Evolutionary conservation across 768 basidiomycete genomes (phyloP).

Genomic region (Gyrodon lividus): DNA sequence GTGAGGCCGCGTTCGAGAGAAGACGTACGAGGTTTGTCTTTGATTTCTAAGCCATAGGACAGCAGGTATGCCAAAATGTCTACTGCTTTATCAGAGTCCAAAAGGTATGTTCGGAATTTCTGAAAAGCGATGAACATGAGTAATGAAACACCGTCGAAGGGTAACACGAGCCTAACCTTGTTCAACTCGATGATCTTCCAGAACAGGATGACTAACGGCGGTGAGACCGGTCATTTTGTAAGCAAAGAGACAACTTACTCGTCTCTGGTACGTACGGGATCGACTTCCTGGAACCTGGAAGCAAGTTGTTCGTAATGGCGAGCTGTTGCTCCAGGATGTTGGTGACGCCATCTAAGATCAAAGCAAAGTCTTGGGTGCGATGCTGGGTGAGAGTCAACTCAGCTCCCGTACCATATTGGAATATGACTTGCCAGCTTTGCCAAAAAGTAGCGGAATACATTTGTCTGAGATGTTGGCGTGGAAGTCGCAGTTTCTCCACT

Average conservation of each 20-base stretch:
- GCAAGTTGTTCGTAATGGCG: constrained; percentile 64
- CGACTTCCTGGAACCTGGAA: constrained; percentile 85
- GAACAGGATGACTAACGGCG: constrained; percentile 63
- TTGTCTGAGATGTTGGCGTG: constrained; percentile 64
- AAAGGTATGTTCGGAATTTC: constrained; percentile 85
- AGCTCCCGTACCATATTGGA: not conserved
- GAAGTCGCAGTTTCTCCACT: constrained; percentile 43
- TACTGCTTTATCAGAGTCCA: constrained; percentile 77
- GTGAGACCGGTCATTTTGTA: constrained; percentile 5
- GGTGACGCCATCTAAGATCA: constrained; percentile 72
- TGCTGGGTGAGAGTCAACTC: constrained; percentile 51
- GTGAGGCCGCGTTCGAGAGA: not conserved
- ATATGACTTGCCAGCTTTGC: constrained; percentile 67
- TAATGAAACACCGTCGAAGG: not conserved
- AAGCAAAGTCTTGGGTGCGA: constrained; percentile 84
- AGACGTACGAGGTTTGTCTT: constrained; percentile 85
- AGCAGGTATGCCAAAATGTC: constrained; percentile 79
- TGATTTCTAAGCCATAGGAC: constrained; percentile 82
- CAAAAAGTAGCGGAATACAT: constrained; percentile 90
- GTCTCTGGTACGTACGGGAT: constrained; percentile 82
- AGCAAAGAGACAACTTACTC: constrained; percentile 45
- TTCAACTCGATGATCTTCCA: constrained; percentile 95
- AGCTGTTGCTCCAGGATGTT: constrained; percentile 74
- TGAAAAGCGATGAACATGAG: constrained; percentile 30
- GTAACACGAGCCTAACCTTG: constrained; percentile 53